Evolutionary conservation across 805 yeast genomes (phyloP), one percentile per base, ranked within the genome.

Genomic region (Candida coquimbonensis): DNA sequence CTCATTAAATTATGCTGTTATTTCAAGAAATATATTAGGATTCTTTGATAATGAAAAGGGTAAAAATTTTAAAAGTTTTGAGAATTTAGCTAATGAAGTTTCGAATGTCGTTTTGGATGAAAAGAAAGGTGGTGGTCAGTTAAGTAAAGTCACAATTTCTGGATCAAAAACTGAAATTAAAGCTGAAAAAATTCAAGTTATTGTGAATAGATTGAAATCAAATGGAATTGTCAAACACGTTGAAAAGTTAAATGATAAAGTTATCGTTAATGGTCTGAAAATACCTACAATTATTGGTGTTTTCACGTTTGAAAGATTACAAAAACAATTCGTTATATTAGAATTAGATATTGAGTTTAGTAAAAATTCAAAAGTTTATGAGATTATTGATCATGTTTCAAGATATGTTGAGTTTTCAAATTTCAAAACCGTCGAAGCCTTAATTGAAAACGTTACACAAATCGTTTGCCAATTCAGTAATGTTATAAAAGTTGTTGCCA

Each of bases 391-490:
- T 26, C 66, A 62, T 3, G 72, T 85, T 5, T 69, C 74, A 0
- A 56, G 57, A 0, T 86, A 81, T 55, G 85, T 88, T n/a, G 95
- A 86, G 56, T 60, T 59, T n/a, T 76, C 96, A 2, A 79, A 80
- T 51, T 93, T 87, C 68, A 83, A 87, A 57, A 93, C 99, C 0
- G 95, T 93, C 1, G 99, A 93, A 61, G 96, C 97, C 0, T 71
- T 93, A 40, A 95, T 87, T 4, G 75, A 80, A 48, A 75, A 80
- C 11, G 83, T 87, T 26, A 81, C 87, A 3, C 81, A 80, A 51
- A 59, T 78, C 40, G 67, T 82, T 3, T 67, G 77, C 34, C 69
- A 72, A 47, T 61, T 68, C 36, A 52, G 55, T 5, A 52, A 53
- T 3, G 69, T 78, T 7, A 55, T 61, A 5, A 56, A 64, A 21